phyloP scores from a whole-genome alignment of 2,329 filamentous ascomycete genomes.

The Raffaelea ambrosiae region DNA sequence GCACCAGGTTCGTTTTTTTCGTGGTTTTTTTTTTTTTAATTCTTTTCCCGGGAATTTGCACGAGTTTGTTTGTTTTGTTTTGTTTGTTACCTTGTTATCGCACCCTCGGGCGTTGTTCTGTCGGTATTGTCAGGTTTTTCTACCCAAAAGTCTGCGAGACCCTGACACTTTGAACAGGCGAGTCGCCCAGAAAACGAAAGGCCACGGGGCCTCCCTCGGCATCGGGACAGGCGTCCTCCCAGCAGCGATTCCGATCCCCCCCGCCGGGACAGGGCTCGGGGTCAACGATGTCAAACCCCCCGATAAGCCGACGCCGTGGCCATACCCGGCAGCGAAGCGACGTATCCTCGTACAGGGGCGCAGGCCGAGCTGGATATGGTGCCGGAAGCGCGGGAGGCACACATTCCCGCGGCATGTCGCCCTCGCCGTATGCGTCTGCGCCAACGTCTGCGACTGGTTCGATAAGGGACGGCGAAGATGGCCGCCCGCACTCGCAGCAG shows the following conservation, averaged over 20 bases:
- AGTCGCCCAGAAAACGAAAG: constrained; percentile 82
- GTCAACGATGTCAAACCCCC: constrained; percentile 43
- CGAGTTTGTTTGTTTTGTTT: constrained; percentile 1
- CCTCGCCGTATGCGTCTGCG: constrained; percentile 22
- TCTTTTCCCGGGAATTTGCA: neutral
- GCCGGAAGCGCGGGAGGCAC: constrained; percentile 7
- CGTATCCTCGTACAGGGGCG: constrained; percentile 35
- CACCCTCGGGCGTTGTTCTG: neutral
- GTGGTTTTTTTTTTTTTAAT: neutral
- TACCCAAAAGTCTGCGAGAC: too few relatives aligned
- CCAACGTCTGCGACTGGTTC: constrained; percentile 21
- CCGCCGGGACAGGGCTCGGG: constrained; percentile 40
- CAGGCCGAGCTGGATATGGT: constrained; percentile 1
- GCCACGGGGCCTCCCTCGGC: constrained; percentile 47
- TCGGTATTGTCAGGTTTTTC: too few relatives aligned
- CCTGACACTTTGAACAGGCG: constrained; percentile 43
- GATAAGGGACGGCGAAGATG: constrained; percentile 23
- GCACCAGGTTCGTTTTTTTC: constrained; percentile 7
- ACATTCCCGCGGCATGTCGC: constrained; percentile 20
- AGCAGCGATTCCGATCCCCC: constrained; percentile 41
- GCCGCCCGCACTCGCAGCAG: constrained; percentile 14
- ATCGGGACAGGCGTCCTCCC: constrained; percentile 35
- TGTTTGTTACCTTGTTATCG: constrained; percentile 12
- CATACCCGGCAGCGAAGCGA: constrained; percentile 61
- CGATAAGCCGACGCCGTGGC: constrained; percentile 44